Evolutionary conservation across 1,139 yeast species (phyloP), one percentile per base, ranked within the genome.

Genomic region (Magnusiomyces magnusii): DNA sequence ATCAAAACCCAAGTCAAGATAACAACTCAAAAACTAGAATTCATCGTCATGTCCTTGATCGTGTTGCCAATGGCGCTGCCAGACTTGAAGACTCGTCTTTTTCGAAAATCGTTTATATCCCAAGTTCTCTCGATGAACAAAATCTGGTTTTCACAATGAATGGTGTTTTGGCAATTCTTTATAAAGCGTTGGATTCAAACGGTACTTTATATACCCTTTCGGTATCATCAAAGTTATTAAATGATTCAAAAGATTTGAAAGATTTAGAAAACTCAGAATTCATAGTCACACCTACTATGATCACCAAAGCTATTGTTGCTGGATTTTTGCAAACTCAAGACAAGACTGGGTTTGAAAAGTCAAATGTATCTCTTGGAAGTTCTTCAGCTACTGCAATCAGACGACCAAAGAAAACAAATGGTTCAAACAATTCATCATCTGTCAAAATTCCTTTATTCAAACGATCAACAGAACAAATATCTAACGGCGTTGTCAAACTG

Each of bases 41-140:
- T 23, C 77, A 78, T 51, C 91, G 85, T 69, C 87, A 85, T 65
- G 80, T 89, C 57, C 80, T 87, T 54, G 93, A 87, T 69, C 78
- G 95, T 61, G 80, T 89, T 49, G 82, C 87, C 47, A 79, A 76
- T 51, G 80, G 78, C 5, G 80, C 80, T 19, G 83, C 85, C n/a
- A 72, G 71, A 51, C 73, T 87, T 53, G 75, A 52, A 7, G 53
- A 50, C 17, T 24, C 24, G 25, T 52, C 28, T 39, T 52, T 52
- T 28, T 23, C 71, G 1, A 71, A 72, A 24, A 67, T 75, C 50
- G 88, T 77, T 72, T 76, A 79, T 58, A 71, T 75, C 56, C 80
- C 89, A 47, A 70, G 85, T 57, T 81, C 91, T 52, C 92, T 91
- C 3, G 79, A 78, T 65, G 75, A 73, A 62, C 74, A 76, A 47